phyloP scores from a whole-genome alignment of 179 eudicot genomes.

The Patellifolia procumbens region DNA sequence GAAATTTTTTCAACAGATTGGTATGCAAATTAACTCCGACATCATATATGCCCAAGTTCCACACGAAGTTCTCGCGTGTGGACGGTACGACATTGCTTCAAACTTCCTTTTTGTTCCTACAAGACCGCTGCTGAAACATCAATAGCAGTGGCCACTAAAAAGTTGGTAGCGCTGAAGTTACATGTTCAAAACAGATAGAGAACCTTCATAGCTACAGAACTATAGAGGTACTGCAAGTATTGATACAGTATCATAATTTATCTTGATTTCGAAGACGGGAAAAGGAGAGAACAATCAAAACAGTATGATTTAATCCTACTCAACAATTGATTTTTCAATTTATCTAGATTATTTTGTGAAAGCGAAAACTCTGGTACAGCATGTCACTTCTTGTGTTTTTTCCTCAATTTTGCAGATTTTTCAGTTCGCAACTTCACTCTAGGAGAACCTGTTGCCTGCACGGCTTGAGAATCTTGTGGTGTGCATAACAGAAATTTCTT shows the following conservation, averaged over 20 bases:
- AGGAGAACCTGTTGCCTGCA: conserved; percentile 8
- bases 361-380: background rate
- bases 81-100: too few species aligned
- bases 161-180: background rate
- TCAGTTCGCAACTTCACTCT: conserved; percentile 23
- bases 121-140: conserved; percentile 13
- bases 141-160: background rate
- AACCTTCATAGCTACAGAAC: too few species aligned
- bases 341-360: conserved; percentile 12
- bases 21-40: too few species aligned
- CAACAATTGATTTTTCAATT: too few species aligned
- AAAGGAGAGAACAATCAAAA: background rate
- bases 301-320: conserved; percentile 13
- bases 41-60: too few species aligned
- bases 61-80: too few species aligned
- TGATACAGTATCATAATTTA: background rate
- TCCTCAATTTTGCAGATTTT: conserved; percentile 24
- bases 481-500: conserved; percentile 66
- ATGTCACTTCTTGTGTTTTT: conserved; percentile 19
- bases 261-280: background rate
- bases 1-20: too few species aligned
- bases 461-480: conserved; percentile 53
- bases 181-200: background rate
- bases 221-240: too few species aligned
- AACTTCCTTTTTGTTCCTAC: background rate